phyloP scores from a whole-genome alignment of 495 filamentous ascomycete genomes.

The Venustampulla echinocandica region DNA sequence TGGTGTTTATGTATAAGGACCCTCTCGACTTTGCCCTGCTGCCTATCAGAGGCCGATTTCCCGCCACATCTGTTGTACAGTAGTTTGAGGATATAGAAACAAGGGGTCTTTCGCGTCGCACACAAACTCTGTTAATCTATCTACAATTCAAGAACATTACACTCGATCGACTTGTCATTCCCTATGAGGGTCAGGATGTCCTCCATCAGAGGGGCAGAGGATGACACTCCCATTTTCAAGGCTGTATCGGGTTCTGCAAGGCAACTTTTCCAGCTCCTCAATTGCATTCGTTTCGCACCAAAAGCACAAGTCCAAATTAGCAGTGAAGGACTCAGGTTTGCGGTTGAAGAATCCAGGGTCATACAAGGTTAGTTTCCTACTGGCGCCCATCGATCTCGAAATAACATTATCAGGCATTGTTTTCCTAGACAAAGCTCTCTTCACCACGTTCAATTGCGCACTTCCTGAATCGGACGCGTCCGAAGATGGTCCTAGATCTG shows the following conservation, averaged over 20 bases:
- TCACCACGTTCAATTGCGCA: slow-evolving; percentile 70
- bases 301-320: slow-evolving; percentile 71
- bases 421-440: slow-evolving; percentile 77
- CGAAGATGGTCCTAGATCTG: slow-evolving; percentile 26
- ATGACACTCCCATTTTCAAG: slow-evolving; percentile 54
- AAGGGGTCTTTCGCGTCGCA: slow-evolving; percentile 12
- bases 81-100: slow-evolving; percentile 21
- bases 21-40: slow-evolving; percentile 30
- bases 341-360: slow-evolving; percentile 60
- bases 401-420: slow-evolving; percentile 50
- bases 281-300: slow-evolving; percentile 77
- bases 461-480: slow-evolving; percentile 26
- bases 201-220: slow-evolving; percentile 10
- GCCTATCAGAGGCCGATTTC: slow-evolving; percentile 14
- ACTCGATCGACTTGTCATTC: not conserved
- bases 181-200: slow-evolving; percentile 15
- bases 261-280: slow-evolving; percentile 81
- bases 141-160: slow-evolving; percentile 1
- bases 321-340: slow-evolving; percentile 61
- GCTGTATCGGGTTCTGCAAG: slow-evolving; percentile 80
- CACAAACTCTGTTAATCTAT: not conserved
- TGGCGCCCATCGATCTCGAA: not conserved
- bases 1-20: slow-evolving; percentile 89
- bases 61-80: slow-evolving; percentile 17
- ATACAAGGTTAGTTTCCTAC: slow-evolving; percentile 15